phyloP scores from a whole-genome alignment of 495 filamentous ascomycete genomes.

The Neurospora discreta region DNA sequence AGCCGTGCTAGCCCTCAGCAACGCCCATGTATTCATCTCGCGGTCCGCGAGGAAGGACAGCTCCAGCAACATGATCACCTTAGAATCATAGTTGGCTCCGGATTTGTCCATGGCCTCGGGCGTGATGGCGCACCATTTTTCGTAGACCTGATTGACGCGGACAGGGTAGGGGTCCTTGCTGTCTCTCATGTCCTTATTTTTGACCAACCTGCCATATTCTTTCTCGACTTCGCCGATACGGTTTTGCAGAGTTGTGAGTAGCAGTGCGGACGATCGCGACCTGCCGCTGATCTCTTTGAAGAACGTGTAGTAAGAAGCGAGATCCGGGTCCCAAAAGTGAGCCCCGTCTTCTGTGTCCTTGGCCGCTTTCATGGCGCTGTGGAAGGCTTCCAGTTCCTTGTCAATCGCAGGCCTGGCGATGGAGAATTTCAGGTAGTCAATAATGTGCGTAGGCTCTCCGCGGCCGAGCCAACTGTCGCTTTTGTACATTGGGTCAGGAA shows the following conservation, averaged over 20 bases:
- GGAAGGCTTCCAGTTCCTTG: slow-evolving; percentile 35
- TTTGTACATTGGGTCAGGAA: slow-evolving; percentile 31
- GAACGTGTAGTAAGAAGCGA: slow-evolving; percentile 31
- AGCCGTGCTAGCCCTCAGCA: slow-evolving; percentile 51
- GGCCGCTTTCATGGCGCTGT: slow-evolving; percentile 23
- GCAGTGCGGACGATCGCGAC: slow-evolving; percentile 15
- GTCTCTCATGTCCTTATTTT: slow-evolving; percentile 6
- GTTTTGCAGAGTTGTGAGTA: slow-evolving; percentile 25
- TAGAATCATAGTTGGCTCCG: slow-evolving; percentile 18
- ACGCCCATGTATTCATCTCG: slow-evolving; percentile 37
- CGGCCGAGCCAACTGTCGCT: slow-evolving; percentile 21
- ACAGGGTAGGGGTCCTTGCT: slow-evolving; percentile 21
- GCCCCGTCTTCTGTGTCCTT: slow-evolving; percentile 1
- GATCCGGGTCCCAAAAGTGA: slow-evolving; percentile 36
- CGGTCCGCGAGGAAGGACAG: slow-evolving; percentile 24
- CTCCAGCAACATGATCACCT: slow-evolving; percentile 23
- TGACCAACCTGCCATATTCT: slow-evolving; percentile 20
- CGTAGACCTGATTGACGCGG: slow-evolving; percentile 32
- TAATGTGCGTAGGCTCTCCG: slow-evolving; percentile 43
- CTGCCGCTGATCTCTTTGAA: slow-evolving; percentile 14
- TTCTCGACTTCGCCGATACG: slow-evolving; percentile 20
- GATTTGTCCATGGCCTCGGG: slow-evolving; percentile 15
- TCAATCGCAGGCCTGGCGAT: slow-evolving; percentile 44
- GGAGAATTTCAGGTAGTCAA: slow-evolving; percentile 62
- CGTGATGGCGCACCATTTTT: slow-evolving; percentile 33